Percentiles rank a stretch among this genome's conserved stretches.
These are phyloP conservation scores for Corynascus novoguineensis DNA, from an alignment of 495 filamentous ascomycete species.

Conservation along the genomic window DNA sequence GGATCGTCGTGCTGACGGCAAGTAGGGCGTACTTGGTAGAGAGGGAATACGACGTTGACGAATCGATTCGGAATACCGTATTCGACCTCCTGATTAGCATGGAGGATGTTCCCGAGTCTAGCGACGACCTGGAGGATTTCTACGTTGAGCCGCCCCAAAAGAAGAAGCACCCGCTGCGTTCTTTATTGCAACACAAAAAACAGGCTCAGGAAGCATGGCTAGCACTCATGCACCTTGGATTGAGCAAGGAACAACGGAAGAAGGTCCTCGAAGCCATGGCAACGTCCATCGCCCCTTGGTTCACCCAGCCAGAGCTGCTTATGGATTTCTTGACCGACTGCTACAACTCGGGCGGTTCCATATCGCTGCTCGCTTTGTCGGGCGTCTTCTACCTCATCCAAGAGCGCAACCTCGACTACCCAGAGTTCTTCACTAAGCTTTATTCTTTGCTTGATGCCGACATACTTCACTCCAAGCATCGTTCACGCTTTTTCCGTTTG, in stretches of 20 bases:
- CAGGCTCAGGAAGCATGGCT: conserved; percentile 83
- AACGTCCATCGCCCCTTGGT: conserved; percentile 77
- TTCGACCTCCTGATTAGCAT: conserved; percentile 61
- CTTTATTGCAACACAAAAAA: conserved; percentile 59
- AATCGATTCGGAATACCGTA: conserved; percentile 45
- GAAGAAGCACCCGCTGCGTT: conserved; percentile 48
- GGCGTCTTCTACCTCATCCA: conserved; percentile 94
- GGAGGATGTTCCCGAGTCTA: conserved; percentile 55
- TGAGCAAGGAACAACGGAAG: conserved; percentile 72
- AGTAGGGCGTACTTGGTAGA: conserved; percentile 36
- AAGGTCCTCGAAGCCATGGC: conserved; percentile 66
- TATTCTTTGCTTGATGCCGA: conserved; percentile 84
- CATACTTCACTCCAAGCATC: conserved; percentile 86
- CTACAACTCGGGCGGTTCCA: conserved; percentile 79
- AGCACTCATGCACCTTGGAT: conserved; percentile 60
- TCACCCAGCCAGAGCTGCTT: conserved; percentile 75
- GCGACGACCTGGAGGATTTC: conserved; percentile 62
- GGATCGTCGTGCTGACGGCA: conserved; percentile 13
- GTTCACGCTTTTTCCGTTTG: conserved; percentile 87
- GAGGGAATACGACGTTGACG: conserved; percentile 35
- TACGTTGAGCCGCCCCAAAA: conserved; percentile 50
- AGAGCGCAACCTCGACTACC: conserved; percentile 91
- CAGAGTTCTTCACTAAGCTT: conserved; percentile 85
- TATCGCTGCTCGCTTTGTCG: conserved; percentile 79
- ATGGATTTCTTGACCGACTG: conserved; percentile 97